Evolutionary conservation across 2,329 filamentous ascomycete species (phyloP).

Genomic region (Penicillium glabrum): DNA sequence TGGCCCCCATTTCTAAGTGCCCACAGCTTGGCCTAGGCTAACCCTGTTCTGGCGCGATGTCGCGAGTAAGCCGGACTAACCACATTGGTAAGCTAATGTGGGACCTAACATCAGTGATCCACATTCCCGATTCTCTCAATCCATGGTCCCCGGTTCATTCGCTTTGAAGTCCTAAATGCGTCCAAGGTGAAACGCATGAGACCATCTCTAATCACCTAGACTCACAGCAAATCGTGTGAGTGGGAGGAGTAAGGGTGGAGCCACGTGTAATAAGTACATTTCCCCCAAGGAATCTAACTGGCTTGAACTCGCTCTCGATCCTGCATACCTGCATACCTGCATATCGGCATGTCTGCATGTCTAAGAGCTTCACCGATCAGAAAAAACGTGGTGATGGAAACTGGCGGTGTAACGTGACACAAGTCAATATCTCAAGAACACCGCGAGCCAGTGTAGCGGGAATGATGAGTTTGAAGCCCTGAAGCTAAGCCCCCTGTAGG

Average conservation of each 20-base stretch:
- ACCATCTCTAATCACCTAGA: not conserved
- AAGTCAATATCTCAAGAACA: not conserved
- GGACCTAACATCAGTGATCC: not conserved
- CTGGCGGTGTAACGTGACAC: conserved; percentile 4
- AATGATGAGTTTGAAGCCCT: not conserved
- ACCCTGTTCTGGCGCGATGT: not conserved
- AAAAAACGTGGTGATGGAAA: not conserved
- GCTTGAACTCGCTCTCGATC: not conserved
- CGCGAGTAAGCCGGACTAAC: not conserved
- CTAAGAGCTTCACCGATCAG: not conserved
- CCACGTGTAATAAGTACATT: not conserved
- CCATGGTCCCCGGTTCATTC: not conserved
- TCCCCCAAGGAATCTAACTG: not conserved
- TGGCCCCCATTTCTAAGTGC: not conserved
- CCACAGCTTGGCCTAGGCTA: not conserved
- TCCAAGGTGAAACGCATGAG: not conserved
- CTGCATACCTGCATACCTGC: not conserved
- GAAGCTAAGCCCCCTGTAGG: not conserved
- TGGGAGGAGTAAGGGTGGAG: not conserved
- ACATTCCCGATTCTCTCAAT: not conserved
- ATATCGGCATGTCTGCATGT: not conserved
- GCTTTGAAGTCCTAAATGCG: not conserved
- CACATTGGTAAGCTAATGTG: not conserved
- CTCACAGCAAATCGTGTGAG: too few relatives aligned
- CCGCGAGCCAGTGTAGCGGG: not conserved